A percentile compares a stretch with the other conserved stretches of the same genome.
These are phyloP conservation scores for Magnolia kwangsiensis DNA, from an alignment of 164 flowering plant genomes.

Conservation along the genomic window DNA sequence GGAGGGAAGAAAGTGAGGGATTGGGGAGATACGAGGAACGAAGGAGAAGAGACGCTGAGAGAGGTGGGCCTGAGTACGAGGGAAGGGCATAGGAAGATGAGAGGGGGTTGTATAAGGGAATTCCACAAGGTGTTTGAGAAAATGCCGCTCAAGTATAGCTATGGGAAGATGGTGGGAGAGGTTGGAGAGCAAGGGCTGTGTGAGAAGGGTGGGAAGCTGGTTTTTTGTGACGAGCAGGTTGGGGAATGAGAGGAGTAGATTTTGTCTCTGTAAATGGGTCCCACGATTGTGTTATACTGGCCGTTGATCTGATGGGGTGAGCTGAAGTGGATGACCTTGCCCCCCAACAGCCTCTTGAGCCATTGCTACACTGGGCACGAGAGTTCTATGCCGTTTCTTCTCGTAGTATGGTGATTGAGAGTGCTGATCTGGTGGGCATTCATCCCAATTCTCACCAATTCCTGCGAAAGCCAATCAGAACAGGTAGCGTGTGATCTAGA, in stretches of 20 bases:
- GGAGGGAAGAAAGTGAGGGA: conserved; percentile 65
- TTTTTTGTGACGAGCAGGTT: conserved; percentile 58
- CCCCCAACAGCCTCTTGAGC: no score
- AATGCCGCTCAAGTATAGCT: conserved; percentile 74
- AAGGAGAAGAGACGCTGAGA: conserved; percentile 22
- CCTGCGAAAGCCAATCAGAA: no score
- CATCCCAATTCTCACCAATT: no score
- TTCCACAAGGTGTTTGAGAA: conserved; percentile 68
- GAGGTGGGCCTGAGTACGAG: conserved; percentile 79
- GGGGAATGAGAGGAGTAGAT: background rate
- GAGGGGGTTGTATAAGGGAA: conserved; percentile 74
- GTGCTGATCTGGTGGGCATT: no score
- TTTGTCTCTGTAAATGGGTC: no score
- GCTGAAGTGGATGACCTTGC: no score
- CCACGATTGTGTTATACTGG: no score
- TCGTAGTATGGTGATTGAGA: no score
- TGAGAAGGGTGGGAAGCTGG: conserved; percentile 57
- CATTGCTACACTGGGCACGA: no score
- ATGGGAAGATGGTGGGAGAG: conserved; percentile 61
- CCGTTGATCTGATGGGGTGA: no score
- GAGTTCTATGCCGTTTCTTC: no score
- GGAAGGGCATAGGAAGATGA: conserved; percentile 68
- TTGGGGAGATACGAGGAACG: conserved; percentile 76
- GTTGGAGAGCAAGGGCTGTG: conserved; percentile 88
- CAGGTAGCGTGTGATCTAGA: no score